Conservation (phyloP, 805 yeast genomes). For the Teunomyces aglyptinius region DNA sequence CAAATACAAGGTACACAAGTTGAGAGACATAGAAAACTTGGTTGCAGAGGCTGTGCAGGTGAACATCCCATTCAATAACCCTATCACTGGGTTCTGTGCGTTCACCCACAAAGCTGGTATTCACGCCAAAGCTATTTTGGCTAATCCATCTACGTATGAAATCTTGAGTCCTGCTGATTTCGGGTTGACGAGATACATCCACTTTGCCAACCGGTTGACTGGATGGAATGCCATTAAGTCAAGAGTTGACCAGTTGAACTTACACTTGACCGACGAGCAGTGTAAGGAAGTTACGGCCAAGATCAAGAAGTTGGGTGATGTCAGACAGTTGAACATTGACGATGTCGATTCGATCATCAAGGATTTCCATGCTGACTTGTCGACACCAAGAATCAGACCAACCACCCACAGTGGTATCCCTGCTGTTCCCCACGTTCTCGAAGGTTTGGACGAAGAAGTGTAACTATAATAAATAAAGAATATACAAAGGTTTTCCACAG, state of each 20-base stretch:
- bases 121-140: slow-evolving; percentile 97
- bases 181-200: slow-evolving; percentile 94
- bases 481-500: not conserved
- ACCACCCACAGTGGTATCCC: slow-evolving; percentile 4
- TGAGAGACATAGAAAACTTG: slow-evolving; percentile 91
- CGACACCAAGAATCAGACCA: slow-evolving; percentile 44
- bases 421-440: slow-evolving; percentile 10
- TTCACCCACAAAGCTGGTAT: slow-evolving; percentile 99
- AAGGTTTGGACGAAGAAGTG: slow-evolving; percentile 9
- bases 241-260: slow-evolving; percentile 94
- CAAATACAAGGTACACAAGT: slow-evolving; percentile 92
- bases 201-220: slow-evolving; percentile 95
- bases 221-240: slow-evolving; percentile 99
- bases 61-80: slow-evolving; percentile 96
- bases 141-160: slow-evolving; percentile 98
- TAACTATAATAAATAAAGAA: not conserved
- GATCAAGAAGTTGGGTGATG: slow-evolving; percentile 92
- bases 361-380: slow-evolving; percentile 79
- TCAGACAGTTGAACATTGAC: slow-evolving; percentile 89
- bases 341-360: slow-evolving; percentile 97
- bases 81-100: slow-evolving; percentile 99
- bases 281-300: slow-evolving; percentile 91
- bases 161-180: slow-evolving; percentile 92
- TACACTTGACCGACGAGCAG: slow-evolving; percentile 86
- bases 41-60: slow-evolving; percentile 98